Conservation (phyloP, 176 grass and related monocot genomes). For the Triticum monococcum region DNA sequence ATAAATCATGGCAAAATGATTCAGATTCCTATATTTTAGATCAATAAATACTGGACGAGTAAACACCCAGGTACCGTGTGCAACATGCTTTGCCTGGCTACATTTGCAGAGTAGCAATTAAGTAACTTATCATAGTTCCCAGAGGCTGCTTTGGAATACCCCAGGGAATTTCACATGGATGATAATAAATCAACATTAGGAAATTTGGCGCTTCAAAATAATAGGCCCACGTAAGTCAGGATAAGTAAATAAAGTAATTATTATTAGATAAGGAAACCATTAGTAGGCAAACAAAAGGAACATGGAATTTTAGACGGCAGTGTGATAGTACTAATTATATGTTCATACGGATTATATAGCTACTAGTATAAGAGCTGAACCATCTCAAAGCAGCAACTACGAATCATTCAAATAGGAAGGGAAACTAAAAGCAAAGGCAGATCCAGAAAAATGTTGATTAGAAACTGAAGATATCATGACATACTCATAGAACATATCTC, state of each 20-base stretch:
- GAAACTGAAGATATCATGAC: constrained; percentile 35
- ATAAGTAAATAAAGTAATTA: neutral
- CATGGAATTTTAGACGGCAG: neutral
- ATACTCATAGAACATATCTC: constrained; percentile 99
- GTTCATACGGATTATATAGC: neutral
- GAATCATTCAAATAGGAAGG: neutral
- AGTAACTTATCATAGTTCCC: neutral
- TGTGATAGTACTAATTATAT: neutral
- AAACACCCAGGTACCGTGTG: neutral
- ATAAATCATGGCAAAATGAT: neutral
- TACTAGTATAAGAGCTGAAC: neutral
- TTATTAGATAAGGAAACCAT: neutral
- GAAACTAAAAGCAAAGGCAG: neutral
- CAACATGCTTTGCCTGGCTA: neutral
- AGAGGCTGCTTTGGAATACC: neutral
- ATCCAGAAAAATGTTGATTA: neutral
- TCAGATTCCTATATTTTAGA: neutral
- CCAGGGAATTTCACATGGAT: neutral
- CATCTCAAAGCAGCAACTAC: neutral
- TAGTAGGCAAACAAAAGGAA: neutral
- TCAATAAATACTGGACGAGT: neutral
- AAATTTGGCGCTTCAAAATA: neutral
- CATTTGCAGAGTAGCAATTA: neutral
- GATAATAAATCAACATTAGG: neutral
- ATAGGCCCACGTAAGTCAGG: neutral